Evolutionary conservation across 352 stramenopile species (phyloP).

Genomic region (Phytophthora macrochlamydospora): DNA sequence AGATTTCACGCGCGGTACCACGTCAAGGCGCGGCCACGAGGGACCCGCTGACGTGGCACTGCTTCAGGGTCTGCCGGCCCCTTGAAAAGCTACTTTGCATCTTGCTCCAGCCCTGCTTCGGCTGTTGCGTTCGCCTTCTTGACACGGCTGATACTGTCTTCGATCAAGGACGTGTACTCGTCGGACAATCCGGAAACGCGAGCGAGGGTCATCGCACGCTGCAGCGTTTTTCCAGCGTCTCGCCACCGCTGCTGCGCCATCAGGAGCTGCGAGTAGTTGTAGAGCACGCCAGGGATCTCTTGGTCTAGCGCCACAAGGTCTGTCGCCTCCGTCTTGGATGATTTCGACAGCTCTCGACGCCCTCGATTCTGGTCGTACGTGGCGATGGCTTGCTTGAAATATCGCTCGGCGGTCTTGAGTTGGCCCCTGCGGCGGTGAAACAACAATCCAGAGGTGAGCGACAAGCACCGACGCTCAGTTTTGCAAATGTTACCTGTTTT

Average conservation of each 20-base stretch:
- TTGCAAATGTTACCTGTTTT: slow-evolving; percentile 39
- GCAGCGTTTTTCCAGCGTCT: slow-evolving; percentile 27
- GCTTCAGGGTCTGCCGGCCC: not conserved
- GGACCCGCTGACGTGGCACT: not conserved
- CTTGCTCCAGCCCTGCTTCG: slow-evolving; percentile 12
- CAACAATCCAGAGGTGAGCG: too few species aligned
- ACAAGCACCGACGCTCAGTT: too few species aligned
- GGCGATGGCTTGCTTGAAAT: slow-evolving; percentile 40
- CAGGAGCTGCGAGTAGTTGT: slow-evolving; percentile 44
- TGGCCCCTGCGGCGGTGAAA: slow-evolving; percentile 10
- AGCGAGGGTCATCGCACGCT: slow-evolving; percentile 30
- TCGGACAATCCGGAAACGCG: slow-evolving; percentile 23
- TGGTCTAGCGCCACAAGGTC: slow-evolving; percentile 32
- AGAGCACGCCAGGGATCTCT: slow-evolving; percentile 44
- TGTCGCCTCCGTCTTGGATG: slow-evolving; percentile 16
- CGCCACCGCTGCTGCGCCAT: slow-evolving; percentile 29
- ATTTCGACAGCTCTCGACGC: slow-evolving; percentile 33
- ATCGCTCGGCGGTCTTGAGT: slow-evolving; percentile 30
- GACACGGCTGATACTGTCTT: slow-evolving; percentile 25
- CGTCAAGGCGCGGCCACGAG: not conserved
- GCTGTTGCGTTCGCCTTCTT: slow-evolving; percentile 8
- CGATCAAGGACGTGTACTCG: slow-evolving; percentile 32
- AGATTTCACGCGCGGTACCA: not conserved
- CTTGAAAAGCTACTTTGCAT: slow-evolving; percentile 11
- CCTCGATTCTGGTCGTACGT: slow-evolving; percentile 38